phyloP scores from a whole-genome alignment of 129 eudicot species.

The Flaveria sonorensis region DNA sequence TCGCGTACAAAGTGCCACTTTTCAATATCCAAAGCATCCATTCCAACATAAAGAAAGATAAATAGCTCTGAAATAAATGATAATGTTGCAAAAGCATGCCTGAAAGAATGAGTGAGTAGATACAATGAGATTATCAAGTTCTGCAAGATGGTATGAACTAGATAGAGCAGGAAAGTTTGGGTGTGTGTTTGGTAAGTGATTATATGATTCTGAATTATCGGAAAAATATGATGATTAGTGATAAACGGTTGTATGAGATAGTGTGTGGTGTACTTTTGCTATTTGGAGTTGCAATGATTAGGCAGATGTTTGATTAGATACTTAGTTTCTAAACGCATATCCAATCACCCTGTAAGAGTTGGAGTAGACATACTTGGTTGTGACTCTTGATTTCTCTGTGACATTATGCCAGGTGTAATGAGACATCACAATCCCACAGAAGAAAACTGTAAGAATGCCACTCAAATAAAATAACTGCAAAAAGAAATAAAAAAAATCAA shows the following conservation, averaged over 20 bases:
- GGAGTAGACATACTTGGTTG: constrained; percentile 69
- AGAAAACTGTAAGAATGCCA: constrained; percentile 87
- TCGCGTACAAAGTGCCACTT: constrained; percentile 62
- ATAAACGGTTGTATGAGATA: background rate
- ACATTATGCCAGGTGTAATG: constrained; percentile 96
- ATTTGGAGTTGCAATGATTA: background rate
- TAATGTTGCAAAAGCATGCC: constrained; percentile 93
- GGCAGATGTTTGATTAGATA: background rate
- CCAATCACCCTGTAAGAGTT: background rate
- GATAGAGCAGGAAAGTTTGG: constrained; percentile 1
- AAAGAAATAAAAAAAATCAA: background rate
- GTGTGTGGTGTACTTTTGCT: background rate
- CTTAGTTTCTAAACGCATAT: background rate
- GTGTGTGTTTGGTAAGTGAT: background rate
- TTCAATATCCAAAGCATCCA: constrained; percentile 96
- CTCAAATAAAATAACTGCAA: constrained; percentile 77
- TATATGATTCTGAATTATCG: background rate
- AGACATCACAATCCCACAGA: constrained; percentile 93
- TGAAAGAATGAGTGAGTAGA: constrained; percentile 29
- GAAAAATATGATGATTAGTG: background rate
- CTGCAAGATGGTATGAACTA: constrained; percentile 3
- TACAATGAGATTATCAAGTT: constrained; percentile 7
- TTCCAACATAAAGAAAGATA: constrained; percentile 89
- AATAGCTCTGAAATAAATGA: constrained; percentile 80
- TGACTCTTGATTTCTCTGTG: constrained; percentile 80